Conservation (phyloP, 176 grass and related monocot genomes). For the Guadua angustifolia region DNA sequence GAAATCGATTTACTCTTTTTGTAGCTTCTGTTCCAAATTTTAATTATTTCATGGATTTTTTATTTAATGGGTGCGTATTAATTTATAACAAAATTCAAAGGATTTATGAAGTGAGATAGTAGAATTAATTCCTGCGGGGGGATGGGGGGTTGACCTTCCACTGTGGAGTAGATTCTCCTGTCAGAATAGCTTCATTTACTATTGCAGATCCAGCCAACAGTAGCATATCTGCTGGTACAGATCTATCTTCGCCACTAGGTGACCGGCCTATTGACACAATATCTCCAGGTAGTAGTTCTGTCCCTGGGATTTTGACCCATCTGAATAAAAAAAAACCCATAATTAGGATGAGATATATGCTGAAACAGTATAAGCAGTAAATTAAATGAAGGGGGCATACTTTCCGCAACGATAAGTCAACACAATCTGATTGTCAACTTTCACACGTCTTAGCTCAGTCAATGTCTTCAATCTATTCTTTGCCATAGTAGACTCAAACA, state of each 20-base stretch:
- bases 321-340: conserved; percentile 56
- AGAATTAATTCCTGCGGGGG: background rate
- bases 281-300: conserved; percentile 93
- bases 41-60: conserved; percentile 20
- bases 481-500: conserved; percentile 99
- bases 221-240: conserved; percentile 96
- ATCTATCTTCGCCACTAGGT: conserved; percentile 81
- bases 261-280: conserved; percentile 93
- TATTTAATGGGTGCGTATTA: background rate
- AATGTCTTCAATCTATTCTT: conserved; percentile 94
- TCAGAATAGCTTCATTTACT: conserved; percentile 98
- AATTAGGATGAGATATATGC: conserved; percentile 36
- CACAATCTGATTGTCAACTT: conserved; percentile 93
- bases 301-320: conserved; percentile 91
- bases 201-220: conserved; percentile 87
- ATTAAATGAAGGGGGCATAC: conserved; percentile 60
- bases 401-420: conserved; percentile 83
- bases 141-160: conserved; percentile 77
- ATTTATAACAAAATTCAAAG: conserved; percentile 2
- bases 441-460: conserved; percentile 97
- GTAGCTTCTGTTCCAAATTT: conserved; percentile 1
- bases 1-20: background rate
- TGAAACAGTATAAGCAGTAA: conserved; percentile 26
- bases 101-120: background rate
- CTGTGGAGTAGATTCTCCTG: conserved; percentile 98